Conservation (phyloP, 2,329 filamentous ascomycete species). For the Fusarium haematococcum region DNA sequence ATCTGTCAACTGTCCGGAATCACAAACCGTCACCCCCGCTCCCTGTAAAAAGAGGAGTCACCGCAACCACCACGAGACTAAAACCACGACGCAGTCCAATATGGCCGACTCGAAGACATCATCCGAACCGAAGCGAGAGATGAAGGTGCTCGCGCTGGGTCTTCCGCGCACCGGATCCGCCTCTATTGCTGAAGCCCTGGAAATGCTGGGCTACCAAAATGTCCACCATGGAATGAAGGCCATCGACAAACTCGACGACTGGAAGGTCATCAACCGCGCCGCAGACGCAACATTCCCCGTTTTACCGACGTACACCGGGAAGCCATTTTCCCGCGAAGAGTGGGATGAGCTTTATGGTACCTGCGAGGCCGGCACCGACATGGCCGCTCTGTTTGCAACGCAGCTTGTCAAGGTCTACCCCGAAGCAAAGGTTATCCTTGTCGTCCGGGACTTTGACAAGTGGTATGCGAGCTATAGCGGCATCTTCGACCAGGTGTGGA, state of each 20-base stretch:
- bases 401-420: constrained; percentile 48
- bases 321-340: constrained; percentile 41
- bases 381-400: constrained; percentile 43
- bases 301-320: constrained; percentile 44
- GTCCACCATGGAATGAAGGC: constrained; percentile 48
- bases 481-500: constrained; percentile 42
- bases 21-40: background rate
- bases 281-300: constrained; percentile 46
- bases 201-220: constrained; percentile 47
- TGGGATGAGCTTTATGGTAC: constrained; percentile 50
- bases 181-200: constrained; percentile 50
- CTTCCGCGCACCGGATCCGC: constrained; percentile 49
- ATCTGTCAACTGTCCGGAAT: background rate
- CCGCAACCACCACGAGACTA: background rate
- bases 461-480: constrained; percentile 49
- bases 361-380: constrained; percentile 48
- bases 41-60: background rate
- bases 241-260: constrained; percentile 40
- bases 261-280: constrained; percentile 42
- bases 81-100: background rate
- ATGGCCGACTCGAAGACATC: background rate
- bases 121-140: constrained; percentile 33
- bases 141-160: constrained; percentile 47
- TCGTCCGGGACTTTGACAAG: constrained; percentile 46
- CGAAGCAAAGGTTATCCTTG: constrained; percentile 50